Base-by-base conservation (phyloP, 2,329 filamentous ascomycete species). In the Phyllosticta citribraziliensis region DNA sequence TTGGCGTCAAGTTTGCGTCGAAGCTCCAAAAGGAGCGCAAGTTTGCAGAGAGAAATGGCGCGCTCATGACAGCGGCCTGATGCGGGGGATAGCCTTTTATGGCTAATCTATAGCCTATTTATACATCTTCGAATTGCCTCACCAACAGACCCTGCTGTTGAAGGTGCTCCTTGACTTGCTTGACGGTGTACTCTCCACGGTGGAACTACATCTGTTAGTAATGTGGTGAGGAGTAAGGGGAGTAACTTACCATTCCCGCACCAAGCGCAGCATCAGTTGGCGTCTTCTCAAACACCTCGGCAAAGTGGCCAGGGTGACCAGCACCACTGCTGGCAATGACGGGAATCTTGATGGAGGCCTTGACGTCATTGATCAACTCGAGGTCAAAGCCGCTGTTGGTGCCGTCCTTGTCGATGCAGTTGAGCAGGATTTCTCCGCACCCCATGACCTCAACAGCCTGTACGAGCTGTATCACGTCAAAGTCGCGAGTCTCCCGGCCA, bases 361-460 rank as follows among this genome's bases (percentile, higher is more conserved):
- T 99, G 63, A 97, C 93, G 71, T 92, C 88, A 57, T 82, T 78
- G 68, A 99, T 90, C 60, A 99, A 81, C 78, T 97, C 94, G 10
- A 96, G 80, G 74, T 99, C 94, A 72, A 97, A 99, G 1, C 94
- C 94, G 67, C 84, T 88, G 76, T 96, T 97, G 61, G 89, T 94
- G 59, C 94, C 94, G 73, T 99, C 94, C 72, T 88, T 90, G 79
- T 99, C 94, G 69, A 99, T 99, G 79, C 92, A 97, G 77, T 99
- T 99, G 61, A 99, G 84, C 57, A 99, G 78, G 62, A 99, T 89
- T 79, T 99, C 94, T 61, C 94, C 94, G 1, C 89, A 84, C 58
- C 94, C 94, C 91, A 99, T 95, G 61, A 90, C 91, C 77, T 99
- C 91, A 40, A 97, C 93, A 12, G 94, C 94, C 67, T 84, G 85